These are phyloP conservation scores for Fusarium torreyae DNA, from an alignment of 2,329 filamentous ascomycete genomes.

Conservation along the genomic window DNA sequence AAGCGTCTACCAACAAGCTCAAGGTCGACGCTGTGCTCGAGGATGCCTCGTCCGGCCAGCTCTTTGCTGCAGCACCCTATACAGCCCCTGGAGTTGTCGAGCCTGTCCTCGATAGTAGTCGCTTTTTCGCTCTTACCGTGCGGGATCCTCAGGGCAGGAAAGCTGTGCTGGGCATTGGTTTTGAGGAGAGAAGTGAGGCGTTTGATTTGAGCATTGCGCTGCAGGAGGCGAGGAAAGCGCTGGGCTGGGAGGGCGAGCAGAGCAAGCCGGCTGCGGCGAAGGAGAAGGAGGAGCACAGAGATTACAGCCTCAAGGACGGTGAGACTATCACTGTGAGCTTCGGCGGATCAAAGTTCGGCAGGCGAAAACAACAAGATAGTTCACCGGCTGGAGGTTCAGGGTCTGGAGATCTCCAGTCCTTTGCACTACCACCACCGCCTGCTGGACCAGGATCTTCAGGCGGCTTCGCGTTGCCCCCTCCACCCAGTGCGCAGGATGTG, in stretches of 20 bases:
- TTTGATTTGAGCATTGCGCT: constrained; percentile 88
- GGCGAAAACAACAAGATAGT: constrained; percentile 60
- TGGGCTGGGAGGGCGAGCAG: constrained; percentile 70
- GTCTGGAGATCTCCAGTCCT: constrained; percentile 63
- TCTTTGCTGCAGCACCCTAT: constrained; percentile 90
- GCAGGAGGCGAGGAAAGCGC: constrained; percentile 81
- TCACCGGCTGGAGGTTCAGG: constrained; percentile 32
- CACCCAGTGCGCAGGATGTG: constrained; percentile 74
- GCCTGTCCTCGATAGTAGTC: constrained; percentile 81
- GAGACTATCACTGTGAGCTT: constrained; percentile 90
- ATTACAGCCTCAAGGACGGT: constrained; percentile 90
- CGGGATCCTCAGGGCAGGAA: constrained; percentile 82
- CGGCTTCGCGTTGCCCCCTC: constrained; percentile 73
- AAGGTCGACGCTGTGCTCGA: constrained; percentile 85
- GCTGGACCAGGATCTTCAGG: constrained; percentile 57
- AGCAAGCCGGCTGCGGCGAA: constrained; percentile 56
- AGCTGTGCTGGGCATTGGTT: constrained; percentile 86
- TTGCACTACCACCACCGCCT: constrained; percentile 83
- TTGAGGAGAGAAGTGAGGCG: constrained; percentile 87
- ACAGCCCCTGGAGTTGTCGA: constrained; percentile 76
- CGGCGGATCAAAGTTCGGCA: constrained; percentile 67
- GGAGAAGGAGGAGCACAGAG: constrained; percentile 61
- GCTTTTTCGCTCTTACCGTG: constrained; percentile 89
- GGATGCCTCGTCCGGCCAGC: constrained; percentile 77
- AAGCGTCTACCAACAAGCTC: constrained; percentile 65